Evolutionary conservation across 1,284 basidiomycete species (phyloP), one percentile per base, ranked within the genome.

Genomic region (Mrakiaceae sp.): DNA sequence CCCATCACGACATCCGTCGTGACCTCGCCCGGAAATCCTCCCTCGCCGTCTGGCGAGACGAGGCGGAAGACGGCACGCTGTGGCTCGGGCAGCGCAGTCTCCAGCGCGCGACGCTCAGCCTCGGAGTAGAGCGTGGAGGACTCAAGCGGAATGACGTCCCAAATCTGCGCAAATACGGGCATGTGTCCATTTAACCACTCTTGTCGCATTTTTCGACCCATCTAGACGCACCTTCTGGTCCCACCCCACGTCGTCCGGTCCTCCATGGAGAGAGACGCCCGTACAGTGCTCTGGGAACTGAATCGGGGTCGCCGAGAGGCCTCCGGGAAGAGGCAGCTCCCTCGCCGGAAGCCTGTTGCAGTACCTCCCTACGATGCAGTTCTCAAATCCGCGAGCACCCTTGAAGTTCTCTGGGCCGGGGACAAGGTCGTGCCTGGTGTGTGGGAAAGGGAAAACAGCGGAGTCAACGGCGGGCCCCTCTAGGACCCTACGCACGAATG

Each of bases 21-120:
- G 7, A 66, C 14, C 39, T 57, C 51, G 11, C 64, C 64, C 11
- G 64, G 64, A 47, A 52, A 66, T 8, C 64, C 64, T 27, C 64
- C 64, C 14, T 66, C 64, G 16, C 60, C 60, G 16, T 62, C 64
- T 7, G 40, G 27, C n/a, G 64, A 66, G 43, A 55, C 52, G 39
- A 62, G 47, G 1, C 53, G 47, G 47, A 66, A 66, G 4, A 66
- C 27, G 40, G 57, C 55, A 14, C 40, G 27, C 12, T 63, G 62
- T 10, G 62, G 62, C 10, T 47, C 56, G 16, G 62, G 62, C 5
- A 58, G 42, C 7, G 27, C 42, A 5, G 55, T 44, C 16, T 47
- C 5, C 50, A 63, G 57, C 27, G 46, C 48, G 3, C 52, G 10
- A 6, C 47, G 47, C n/a, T 63, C 62, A 12, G 62, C 16, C 3